Conservation (phyloP, 441 rosid species). For the Euphorbia schlechtendalii region DNA sequence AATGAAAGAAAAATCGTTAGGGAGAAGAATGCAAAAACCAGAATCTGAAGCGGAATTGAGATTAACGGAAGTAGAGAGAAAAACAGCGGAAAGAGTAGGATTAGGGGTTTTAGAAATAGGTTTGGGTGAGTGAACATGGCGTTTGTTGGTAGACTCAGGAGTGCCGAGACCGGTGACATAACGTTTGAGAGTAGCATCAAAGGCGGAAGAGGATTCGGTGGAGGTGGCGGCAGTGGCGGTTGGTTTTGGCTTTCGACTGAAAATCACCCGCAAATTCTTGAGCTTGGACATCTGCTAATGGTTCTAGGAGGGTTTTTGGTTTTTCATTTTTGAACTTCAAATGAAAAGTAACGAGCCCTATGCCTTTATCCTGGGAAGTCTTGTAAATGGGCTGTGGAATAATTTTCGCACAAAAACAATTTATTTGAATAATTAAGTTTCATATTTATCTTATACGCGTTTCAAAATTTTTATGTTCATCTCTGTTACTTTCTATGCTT, state of each 20-base stretch:
- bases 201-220: background rate
- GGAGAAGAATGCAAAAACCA: constrained; percentile 7
- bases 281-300: constrained; percentile 19
- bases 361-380: no score
- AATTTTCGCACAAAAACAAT: no score
- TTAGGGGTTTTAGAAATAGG: background rate
- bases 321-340: background rate
- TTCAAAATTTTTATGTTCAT: no score
- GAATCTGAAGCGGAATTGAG: constrained; percentile 11
- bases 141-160: background rate
- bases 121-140: background rate
- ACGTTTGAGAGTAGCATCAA: constrained; percentile 14
- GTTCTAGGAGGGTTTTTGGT: constrained; percentile 2
- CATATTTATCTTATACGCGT: no score
- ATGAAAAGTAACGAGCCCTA: no score
- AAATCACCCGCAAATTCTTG: constrained; percentile 19
- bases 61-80: background rate
- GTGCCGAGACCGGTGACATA: constrained; percentile 17
- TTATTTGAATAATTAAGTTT: no score
- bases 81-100: background rate
- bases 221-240: background rate
- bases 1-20: background rate
- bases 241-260: constrained; percentile 13
- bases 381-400: no score
- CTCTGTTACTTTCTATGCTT: no score